phyloP scores from a whole-genome alignment of 768 basidiomycete genomes.

The Xerocomellus chrysenteron region DNA sequence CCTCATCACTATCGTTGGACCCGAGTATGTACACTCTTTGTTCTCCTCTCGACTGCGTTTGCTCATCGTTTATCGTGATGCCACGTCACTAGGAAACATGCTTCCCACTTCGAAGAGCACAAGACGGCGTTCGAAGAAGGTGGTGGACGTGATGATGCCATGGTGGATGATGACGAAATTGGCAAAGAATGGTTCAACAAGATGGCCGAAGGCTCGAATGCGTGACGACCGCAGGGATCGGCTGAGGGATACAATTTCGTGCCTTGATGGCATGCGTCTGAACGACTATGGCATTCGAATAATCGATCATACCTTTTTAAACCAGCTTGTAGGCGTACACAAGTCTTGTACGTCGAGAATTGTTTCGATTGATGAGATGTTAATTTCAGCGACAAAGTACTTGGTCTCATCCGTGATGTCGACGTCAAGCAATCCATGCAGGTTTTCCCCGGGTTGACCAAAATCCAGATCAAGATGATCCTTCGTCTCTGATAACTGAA shows the following conservation, averaged over 20 bases:
- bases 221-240: not conserved
- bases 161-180: slow-evolving; percentile 26
- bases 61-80: not conserved
- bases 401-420: too few relatives aligned
- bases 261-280: not conserved
- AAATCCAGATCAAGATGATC: too few relatives aligned
- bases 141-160: slow-evolving; percentile 50
- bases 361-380: not conserved
- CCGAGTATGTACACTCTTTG: slow-evolving; percentile 52
- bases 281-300: not conserved
- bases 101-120: slow-evolving; percentile 80
- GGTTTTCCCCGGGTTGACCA: too few relatives aligned
- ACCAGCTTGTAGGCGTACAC: not conserved
- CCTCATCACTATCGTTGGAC: slow-evolving; percentile 73
- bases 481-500: too few relatives aligned
- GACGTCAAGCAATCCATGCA: too few relatives aligned
- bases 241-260: not conserved
- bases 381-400: not conserved
- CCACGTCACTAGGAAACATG: slow-evolving; percentile 54
- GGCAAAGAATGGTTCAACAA: slow-evolving; percentile 8
- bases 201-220: not conserved
- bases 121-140: slow-evolving; percentile 80
- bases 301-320: not conserved
- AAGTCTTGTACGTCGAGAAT: not conserved
- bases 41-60: not conserved